A percentile compares a stretch with the other conserved stretches of the same genome.
These are phyloP conservation scores for Aspergillus eucalypticola DNA, from an alignment of 2,329 filamentous ascomycete genomes.

Conservation along the genomic window DNA sequence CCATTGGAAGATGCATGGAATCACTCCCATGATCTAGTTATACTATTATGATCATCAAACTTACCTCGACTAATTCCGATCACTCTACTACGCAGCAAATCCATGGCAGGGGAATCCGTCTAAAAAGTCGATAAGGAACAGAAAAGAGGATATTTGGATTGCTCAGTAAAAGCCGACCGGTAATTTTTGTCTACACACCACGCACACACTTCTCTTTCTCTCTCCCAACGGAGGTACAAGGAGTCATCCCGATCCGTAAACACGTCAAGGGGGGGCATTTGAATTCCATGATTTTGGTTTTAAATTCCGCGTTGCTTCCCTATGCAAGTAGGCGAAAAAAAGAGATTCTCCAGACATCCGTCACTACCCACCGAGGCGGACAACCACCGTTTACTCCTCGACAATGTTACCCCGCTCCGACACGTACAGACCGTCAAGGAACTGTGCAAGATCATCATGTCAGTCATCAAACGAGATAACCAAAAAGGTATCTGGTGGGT, in stretches of 20 bases:
- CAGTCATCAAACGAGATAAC: neutral
- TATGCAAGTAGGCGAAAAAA: slow-evolving; percentile 43
- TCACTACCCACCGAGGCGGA: slow-evolving; percentile 34
- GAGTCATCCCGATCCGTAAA: slow-evolving; percentile 29
- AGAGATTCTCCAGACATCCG: slow-evolving; percentile 41
- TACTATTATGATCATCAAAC: too few species aligned
- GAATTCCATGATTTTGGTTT: slow-evolving; percentile 35
- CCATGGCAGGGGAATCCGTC: too few species aligned
- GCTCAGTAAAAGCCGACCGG: slow-evolving; percentile 19
- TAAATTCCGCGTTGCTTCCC: slow-evolving; percentile 41
- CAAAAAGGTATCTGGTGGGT: neutral
- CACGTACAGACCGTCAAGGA: slow-evolving; percentile 99
- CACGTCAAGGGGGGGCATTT: slow-evolving; percentile 23
- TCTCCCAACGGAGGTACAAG: slow-evolving; percentile 21
- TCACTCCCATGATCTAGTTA: too few species aligned
- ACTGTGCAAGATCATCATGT: slow-evolving; percentile 54
- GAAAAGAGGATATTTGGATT: slow-evolving; percentile 20
- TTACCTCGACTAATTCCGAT: too few species aligned
- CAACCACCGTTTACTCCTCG: slow-evolving; percentile 53
- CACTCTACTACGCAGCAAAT: too few species aligned
- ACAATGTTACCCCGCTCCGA: slow-evolving; percentile 97
- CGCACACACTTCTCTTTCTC: slow-evolving; percentile 17
- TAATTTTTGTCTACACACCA: slow-evolving; percentile 32
- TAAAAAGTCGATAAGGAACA: neutral
- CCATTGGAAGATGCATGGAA: too few species aligned